Base-by-base conservation (phyloP, 2,329 filamentous ascomycete genomes). In the Aureobasidium melanogenum region DNA sequence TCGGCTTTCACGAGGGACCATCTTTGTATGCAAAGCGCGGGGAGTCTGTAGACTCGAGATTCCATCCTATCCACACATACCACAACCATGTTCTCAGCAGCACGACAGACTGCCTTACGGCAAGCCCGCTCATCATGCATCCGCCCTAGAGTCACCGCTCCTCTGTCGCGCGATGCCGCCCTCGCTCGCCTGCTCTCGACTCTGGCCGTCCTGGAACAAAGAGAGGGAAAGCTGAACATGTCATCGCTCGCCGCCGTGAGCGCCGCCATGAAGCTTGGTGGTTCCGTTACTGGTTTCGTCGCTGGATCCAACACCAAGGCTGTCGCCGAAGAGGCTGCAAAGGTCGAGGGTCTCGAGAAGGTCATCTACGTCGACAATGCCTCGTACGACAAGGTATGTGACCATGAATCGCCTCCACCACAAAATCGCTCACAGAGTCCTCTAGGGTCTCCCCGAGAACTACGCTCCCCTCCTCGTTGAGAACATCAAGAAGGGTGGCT, bases 401-500 rank as follows among this genome's bases (percentile, higher is more conserved):
- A 15, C 38, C 2, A 6, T 36, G 10, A 4, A 4, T 39, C 34
- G 32, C 56, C 56, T 26, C 43, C 32, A 9, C 1, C 5, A 34
- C 48, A n/a, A 26, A 26, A 5, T 39, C 55, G 9, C 15, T 22
- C 4, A 24, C 10, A 17, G 24, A n/a, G 10, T 26, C 5, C 8
- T 32, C 34, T 56, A 36, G 89, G 91, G 91, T 54, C 83, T 99
- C 1, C 86, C 94, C 57, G 94, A 99, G 78, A 97, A 90, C 80
- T 97, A 84, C 72, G 94, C 93, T n/a, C 89, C 91, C 61, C 80
- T 99, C 50, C 81, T 99, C 43, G 88, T 91, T 56, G 93, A 97
- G 75, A 99, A 97, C 76, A 93, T 97, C 76, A 96, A 96, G 79
- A 94, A 94, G 73, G 92, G 90, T 63, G 89, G 87, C 63, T 97